Percentiles rank a stretch among this genome's conserved stretches.
Evolutionary conservation across 352 stramenopile species (phyloP).

Genomic region (Halophytophthora polymorphica): DNA sequence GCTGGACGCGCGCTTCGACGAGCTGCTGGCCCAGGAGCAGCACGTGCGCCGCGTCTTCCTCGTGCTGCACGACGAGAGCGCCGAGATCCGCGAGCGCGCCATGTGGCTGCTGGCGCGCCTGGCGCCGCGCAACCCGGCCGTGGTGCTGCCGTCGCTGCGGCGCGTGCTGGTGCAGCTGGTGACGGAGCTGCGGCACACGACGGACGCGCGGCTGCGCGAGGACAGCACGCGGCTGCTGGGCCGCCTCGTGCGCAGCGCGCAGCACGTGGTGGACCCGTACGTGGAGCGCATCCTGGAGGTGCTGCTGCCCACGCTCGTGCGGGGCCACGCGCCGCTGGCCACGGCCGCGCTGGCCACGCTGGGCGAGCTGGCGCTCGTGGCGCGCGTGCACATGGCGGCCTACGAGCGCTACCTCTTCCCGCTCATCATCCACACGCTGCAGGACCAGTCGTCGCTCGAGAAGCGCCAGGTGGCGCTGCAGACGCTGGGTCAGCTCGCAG

Average conservation of each 20-base stretch:
- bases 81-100: slow-evolving; percentile 85
- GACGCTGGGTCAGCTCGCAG: slow-evolving; percentile 93
- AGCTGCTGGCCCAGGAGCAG: slow-evolving; percentile 90
- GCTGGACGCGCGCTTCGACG: slow-evolving; percentile 92
- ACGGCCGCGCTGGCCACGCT: slow-evolving; percentile 74
- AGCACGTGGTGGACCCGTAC: slow-evolving; percentile 88
- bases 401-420: slow-evolving; percentile 95
- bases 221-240: slow-evolving; percentile 87
- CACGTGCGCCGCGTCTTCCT: slow-evolving; percentile 94
- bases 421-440: slow-evolving; percentile 94
- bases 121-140: slow-evolving; percentile 92
- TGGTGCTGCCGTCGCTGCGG: slow-evolving; percentile 93
- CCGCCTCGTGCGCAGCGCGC: slow-evolving; percentile 69
- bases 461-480: slow-evolving; percentile 96
- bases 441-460: slow-evolving; percentile 94
- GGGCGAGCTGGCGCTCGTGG: slow-evolving; percentile 92
- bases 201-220: slow-evolving; percentile 83
- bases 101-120: slow-evolving; percentile 94
- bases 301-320: slow-evolving; percentile 84
- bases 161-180: slow-evolving; percentile 94
- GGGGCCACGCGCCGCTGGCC: slow-evolving; percentile 77
- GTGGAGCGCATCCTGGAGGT: slow-evolving; percentile 73
- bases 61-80: slow-evolving; percentile 92
- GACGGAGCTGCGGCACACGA: slow-evolving; percentile 92
- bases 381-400: slow-evolving; percentile 86